A percentile compares a stretch with the other conserved stretches of the same genome.
Conservation (phyloP, 495 filamentous ascomycete genomes). For the Halenospora varia region DNA sequence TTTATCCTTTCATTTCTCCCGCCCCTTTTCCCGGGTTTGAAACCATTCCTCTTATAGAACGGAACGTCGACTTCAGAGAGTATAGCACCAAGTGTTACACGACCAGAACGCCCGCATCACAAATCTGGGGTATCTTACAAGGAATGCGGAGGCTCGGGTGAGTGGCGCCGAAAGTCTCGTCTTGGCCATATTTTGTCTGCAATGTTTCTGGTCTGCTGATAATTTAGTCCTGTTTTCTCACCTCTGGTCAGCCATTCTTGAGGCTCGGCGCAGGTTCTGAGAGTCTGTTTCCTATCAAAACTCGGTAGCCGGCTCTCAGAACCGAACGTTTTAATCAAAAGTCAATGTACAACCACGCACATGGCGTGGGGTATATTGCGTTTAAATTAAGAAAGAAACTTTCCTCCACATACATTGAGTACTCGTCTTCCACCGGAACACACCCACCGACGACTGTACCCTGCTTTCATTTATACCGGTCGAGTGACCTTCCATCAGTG, state of each 20-base stretch:
- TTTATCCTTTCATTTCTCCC: background rate
- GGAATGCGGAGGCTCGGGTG: background rate
- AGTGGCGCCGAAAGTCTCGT: background rate
- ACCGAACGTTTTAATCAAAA: background rate
- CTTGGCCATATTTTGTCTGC: background rate
- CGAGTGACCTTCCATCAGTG: background rate
- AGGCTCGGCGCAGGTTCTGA: background rate
- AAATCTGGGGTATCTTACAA: background rate
- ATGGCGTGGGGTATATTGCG: background rate
- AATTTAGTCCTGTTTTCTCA: background rate
- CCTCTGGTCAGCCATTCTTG: background rate
- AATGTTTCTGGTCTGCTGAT: background rate
- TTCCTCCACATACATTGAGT: background rate
- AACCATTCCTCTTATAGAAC: background rate
- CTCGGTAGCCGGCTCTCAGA: background rate
- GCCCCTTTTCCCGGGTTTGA: background rate
- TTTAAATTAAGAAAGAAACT: background rate
- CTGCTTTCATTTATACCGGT: background rate
- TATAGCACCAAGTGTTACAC: background rate
- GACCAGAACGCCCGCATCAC: background rate
- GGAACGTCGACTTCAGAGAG: background rate
- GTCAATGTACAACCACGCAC: background rate
- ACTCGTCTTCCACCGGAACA: background rate
- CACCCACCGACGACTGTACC: background rate
- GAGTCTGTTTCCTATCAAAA: background rate